phyloP scores from a whole-genome alignment of 2,329 filamentous ascomycete genomes.

The Endoconidiophora polonica region DNA sequence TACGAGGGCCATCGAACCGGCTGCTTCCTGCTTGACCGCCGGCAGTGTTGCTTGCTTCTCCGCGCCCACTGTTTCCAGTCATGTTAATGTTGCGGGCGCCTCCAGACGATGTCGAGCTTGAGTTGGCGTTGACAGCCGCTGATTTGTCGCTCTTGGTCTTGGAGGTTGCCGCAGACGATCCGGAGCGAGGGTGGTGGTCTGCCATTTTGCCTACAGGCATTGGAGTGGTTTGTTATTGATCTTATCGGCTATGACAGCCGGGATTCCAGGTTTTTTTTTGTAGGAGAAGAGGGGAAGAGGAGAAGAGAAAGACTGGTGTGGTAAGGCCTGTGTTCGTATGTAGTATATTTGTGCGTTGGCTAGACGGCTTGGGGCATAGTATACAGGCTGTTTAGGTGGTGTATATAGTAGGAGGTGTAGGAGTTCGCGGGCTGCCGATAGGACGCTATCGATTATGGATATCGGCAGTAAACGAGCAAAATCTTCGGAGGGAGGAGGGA shows the following conservation, averaged over 20 bases:
- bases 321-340: not conserved
- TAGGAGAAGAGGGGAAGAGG: not conserved
- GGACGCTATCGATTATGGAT: not conserved
- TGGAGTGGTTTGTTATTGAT: not conserved
- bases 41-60: not conserved
- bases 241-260: too few species aligned
- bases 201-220: conserved; percentile 10
- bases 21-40: conserved; percentile 11
- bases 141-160: conserved; percentile 9
- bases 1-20: conserved; percentile 43
- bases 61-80: conserved; percentile 4
- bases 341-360: not conserved
- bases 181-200: conserved; percentile 6
- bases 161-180: conserved; percentile 5
- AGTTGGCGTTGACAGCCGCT: not conserved
- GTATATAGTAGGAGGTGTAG: too few species aligned
- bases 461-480: too few species aligned
- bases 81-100: conserved; percentile 10
- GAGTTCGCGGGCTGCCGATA: not conserved
- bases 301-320: not conserved
- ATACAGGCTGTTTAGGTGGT: too few species aligned
- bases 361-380: not conserved
- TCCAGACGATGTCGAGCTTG: not conserved
- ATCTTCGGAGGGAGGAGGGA: too few species aligned
- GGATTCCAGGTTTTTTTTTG: too few species aligned